Base-by-base conservation (phyloP, 257 asterid species). In the Asclepias syriaca region DNA sequence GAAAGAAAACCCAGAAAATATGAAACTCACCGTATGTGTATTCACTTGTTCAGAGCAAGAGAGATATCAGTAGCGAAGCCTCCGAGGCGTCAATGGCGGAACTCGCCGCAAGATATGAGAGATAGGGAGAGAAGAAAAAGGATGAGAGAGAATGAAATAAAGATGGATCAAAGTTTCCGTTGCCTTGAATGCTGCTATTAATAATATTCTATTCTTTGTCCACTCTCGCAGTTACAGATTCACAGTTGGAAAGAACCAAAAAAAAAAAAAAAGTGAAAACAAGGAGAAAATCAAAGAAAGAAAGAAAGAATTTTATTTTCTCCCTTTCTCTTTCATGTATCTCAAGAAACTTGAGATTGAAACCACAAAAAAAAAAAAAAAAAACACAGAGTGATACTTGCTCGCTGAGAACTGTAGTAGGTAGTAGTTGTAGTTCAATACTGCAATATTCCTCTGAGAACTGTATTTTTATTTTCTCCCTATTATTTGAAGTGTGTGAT, bases 141-240 rank as follows among this genome's bases (percentile, higher is more conserved):
- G 57, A n/a, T 7, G 69, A 46, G 48, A 34, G 34, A 21, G n/a
- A 29, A 8, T 3, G 37, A 46, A 1, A 8, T 0, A 53, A 34
- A 69, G 69, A 65, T 69, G 82, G 78, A 74, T 74, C 78, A 45
- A 75, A 74, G 70, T 55, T 21, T n/a, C 61, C 72, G 74, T 65
- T 65, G 55, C 71, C 75, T 78, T 60, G 46, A 61, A 24, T 66
- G 22, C 1, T 53, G 32, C 58, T 53, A n/a, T 8, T 13, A 50
- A 10, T 51, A n/a, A 16, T 76, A 65, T 64, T 72, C 63, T 78
- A 34, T 75, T 65, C 73, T 55, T 54, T 69, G 43, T 72, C 21
- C 70, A 51, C 19, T 76, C 68, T 67, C 8, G 32, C 73, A 66
- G 73, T 67, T 60, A 65, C 68, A 37, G 76, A 72, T 72, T 72